These are phyloP conservation scores for Malassezia pachydermatis DNA, from an alignment of 1,284 basidiomycete genomes.

Conservation along the genomic window DNA sequence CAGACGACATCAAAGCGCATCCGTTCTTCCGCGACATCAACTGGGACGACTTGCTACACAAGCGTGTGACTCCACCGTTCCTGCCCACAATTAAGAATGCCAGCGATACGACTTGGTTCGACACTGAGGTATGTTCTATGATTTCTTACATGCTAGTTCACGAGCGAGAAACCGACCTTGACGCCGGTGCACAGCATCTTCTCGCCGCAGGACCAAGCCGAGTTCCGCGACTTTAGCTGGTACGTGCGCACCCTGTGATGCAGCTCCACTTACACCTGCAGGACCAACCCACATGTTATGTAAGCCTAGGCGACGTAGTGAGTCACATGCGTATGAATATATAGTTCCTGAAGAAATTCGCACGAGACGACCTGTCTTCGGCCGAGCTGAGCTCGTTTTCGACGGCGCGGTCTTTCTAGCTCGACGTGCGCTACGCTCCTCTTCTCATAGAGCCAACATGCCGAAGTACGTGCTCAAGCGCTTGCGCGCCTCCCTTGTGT, in stretches of 20 bases:
- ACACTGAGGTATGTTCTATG: constrained; percentile 58
- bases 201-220: constrained; percentile 75
- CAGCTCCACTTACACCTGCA: constrained; percentile 9
- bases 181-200: constrained; percentile 94
- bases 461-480: constrained; percentile 32
- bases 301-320: constrained; percentile 8
- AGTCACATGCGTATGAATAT: constrained; percentile 17
- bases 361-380: constrained; percentile 9
- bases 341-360: constrained; percentile 17
- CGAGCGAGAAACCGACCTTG: constrained; percentile 86
- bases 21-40: constrained; percentile 96
- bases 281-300: constrained; percentile 13
- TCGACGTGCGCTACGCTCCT: constrained; percentile 4
- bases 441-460: constrained; percentile 31
- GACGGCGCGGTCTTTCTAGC: neutral
- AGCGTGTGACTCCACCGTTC: constrained; percentile 92
- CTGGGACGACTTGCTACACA: constrained; percentile 90
- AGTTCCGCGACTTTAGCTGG: constrained; percentile 42
- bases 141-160: constrained; percentile 55
- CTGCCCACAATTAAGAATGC: constrained; percentile 71
- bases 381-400: constrained; percentile 8
- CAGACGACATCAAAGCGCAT: constrained; percentile 93
- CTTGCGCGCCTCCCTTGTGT: constrained; percentile 2
- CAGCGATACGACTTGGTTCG: constrained; percentile 65
- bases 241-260: constrained; percentile 3